These are phyloP conservation scores for Colletotrichum truncatum DNA, from an alignment of 2,329 filamentous ascomycete species.

Conservation along the genomic window DNA sequence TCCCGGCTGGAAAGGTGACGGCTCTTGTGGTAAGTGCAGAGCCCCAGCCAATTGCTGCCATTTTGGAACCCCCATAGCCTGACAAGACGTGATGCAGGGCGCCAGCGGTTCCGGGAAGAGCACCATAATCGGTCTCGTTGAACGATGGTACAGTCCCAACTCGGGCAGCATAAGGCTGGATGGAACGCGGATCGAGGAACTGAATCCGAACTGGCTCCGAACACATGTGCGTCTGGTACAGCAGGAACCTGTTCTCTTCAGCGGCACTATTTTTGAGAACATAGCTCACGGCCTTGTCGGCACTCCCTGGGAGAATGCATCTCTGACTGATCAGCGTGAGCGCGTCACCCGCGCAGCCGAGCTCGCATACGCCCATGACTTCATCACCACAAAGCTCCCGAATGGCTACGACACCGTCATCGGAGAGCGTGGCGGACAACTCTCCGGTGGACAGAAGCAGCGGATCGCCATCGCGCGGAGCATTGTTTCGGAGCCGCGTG, in stretches of 20 bases:
- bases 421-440: slow-evolving; percentile 33
- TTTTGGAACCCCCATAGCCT: too few relatives aligned
- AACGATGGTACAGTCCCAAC: slow-evolving; percentile 65
- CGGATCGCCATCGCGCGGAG: slow-evolving; percentile 72
- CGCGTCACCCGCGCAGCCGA: slow-evolving; percentile 31
- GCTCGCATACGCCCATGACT: slow-evolving; percentile 35
- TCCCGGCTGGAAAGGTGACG: slow-evolving; percentile 73
- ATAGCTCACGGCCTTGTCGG: slow-evolving; percentile 34
- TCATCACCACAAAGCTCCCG: slow-evolving; percentile 32
- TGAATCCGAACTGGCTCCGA: slow-evolving; percentile 41
- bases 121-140: slow-evolving; percentile 72
- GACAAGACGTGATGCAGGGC: slow-evolving; percentile 43
- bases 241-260: slow-evolving; percentile 36
- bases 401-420: slow-evolving; percentile 35
- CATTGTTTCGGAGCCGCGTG: slow-evolving; percentile 67
- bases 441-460: slow-evolving; percentile 70
- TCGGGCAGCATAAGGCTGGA: slow-evolving; percentile 39
- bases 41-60: too few relatives aligned
- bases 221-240: slow-evolving; percentile 42
- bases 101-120: slow-evolving; percentile 75
- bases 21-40: slow-evolving; percentile 64
- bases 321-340: background rate
- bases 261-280: slow-evolving; percentile 35
- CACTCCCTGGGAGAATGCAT: background rate
- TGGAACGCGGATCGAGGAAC: slow-evolving; percentile 34